phyloP scores from a whole-genome alignment of 2,329 filamentous ascomycete genomes.

The Geoglossum cookeanum region DNA sequence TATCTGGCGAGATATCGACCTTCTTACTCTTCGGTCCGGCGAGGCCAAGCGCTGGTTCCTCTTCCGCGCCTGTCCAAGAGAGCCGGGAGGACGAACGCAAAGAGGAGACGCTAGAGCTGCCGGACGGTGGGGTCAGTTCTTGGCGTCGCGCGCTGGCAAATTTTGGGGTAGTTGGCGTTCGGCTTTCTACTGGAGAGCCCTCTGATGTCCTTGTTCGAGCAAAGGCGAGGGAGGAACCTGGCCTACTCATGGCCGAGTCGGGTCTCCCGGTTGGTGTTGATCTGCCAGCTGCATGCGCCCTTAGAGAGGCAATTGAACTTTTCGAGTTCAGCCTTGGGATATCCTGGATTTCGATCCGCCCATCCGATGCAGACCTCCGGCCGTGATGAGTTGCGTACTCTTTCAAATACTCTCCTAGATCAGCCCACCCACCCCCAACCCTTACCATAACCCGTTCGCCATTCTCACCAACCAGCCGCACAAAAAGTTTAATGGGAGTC shows the following conservation, averaged over 20 bases:
- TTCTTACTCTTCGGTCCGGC: conserved; percentile 38
- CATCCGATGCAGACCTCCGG: conserved; percentile 41
- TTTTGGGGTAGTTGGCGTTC: not conserved
- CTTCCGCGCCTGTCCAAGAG: conserved; percentile 8
- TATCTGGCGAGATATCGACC: conserved; percentile 47
- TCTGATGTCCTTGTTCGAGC: not conserved
- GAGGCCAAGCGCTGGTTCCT: conserved; percentile 34
- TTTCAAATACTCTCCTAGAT: conserved; percentile 82
- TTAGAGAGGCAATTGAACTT: conserved; percentile 12
- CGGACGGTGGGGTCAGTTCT: not conserved
- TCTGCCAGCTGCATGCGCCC: not conserved
- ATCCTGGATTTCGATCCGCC: conserved; percentile 33
- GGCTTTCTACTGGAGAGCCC: not conserved
- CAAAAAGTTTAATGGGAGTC: conserved; percentile 83
- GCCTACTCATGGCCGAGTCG: not conserved
- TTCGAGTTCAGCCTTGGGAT: conserved; percentile 16
- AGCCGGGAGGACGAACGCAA: conserved; percentile 11
- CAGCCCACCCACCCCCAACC: conserved; percentile 95
- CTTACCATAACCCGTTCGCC: conserved; percentile 94
- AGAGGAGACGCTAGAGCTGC: conserved; percentile 13
- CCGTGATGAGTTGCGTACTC: conserved; percentile 88
- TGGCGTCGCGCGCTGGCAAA: not conserved
- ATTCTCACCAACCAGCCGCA: conserved; percentile 74
- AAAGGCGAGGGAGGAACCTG: not conserved
- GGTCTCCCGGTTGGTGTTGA: not conserved